Evolutionary conservation across 2,329 filamentous ascomycete species (phyloP).

Genomic region (Torrubiellomyces zombiae): DNA sequence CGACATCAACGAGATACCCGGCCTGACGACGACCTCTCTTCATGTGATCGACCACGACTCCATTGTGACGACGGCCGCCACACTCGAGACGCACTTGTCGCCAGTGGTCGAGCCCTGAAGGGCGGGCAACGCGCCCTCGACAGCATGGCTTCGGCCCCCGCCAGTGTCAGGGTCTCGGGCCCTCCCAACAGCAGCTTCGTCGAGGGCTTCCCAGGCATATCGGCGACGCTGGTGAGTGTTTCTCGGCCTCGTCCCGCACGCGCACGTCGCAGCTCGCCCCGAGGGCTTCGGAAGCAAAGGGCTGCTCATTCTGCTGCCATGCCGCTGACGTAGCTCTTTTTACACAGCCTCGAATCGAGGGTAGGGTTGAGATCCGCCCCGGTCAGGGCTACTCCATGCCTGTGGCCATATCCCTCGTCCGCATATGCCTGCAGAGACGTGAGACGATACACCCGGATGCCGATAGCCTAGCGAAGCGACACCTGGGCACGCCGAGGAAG

Average conservation of each 20-base stretch:
- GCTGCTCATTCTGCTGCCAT: too few relatives aligned
- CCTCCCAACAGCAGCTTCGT: constrained; percentile 94
- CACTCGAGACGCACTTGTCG: too few relatives aligned
- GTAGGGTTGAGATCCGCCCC: constrained; percentile 91
- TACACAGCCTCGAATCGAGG: constrained; percentile 91
- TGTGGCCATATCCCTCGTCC: constrained; percentile 80
- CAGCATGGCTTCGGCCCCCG: constrained; percentile 18
- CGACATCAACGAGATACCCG: too few relatives aligned
- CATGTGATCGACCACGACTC: too few relatives aligned
- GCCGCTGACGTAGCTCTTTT: too few relatives aligned
- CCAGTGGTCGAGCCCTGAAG: too few relatives aligned
- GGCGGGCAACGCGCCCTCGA: too few relatives aligned
- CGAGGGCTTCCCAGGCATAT: constrained; percentile 94
- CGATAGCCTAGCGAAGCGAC: constrained; percentile 84
- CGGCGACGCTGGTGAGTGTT: constrained; percentile 74
- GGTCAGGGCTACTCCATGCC: constrained; percentile 72
- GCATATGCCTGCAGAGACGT: constrained; percentile 81
- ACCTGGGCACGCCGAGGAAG: constrained; percentile 74
- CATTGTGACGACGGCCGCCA: too few relatives aligned
- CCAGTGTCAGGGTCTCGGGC: constrained; percentile 77
- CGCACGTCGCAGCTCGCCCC: too few relatives aligned
- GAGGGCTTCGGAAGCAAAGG: too few relatives aligned
- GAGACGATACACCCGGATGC: constrained; percentile 95
- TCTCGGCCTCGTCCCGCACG: too few relatives aligned
- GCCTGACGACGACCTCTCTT: too few relatives aligned